These are phyloP conservation scores for Zelonia costaricensis DNA, from an alignment of 208 protist genomes.

Conservation along the genomic window DNA sequence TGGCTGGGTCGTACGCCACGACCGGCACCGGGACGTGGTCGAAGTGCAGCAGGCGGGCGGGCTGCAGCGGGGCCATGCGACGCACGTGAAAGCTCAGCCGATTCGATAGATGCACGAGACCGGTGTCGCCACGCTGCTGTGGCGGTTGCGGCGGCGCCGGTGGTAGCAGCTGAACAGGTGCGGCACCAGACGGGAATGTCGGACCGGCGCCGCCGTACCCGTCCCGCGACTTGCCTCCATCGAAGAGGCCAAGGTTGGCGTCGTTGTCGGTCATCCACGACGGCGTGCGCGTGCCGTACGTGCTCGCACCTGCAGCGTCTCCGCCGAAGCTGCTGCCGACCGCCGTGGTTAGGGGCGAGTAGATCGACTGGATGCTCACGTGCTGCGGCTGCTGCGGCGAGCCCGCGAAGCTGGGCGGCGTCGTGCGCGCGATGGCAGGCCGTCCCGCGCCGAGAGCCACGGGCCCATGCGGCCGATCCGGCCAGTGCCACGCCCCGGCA, in stretches of 20 bases:
- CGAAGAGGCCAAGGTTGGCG: background rate
- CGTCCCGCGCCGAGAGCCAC: too few species aligned
- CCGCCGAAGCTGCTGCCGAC: background rate
- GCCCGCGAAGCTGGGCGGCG: background rate
- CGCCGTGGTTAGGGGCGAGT: background rate
- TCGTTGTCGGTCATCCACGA: background rate
- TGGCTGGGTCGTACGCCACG: slow-evolving; percentile 29
- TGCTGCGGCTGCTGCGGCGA: background rate
- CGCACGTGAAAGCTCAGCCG: slow-evolving; percentile 57
- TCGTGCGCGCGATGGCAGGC: background rate
- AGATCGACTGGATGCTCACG: background rate
- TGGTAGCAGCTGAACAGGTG: background rate
- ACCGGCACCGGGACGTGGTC: slow-evolving; percentile 68
- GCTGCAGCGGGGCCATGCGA: slow-evolving; percentile 51
- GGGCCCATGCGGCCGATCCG: too few species aligned
- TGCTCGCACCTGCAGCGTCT: too few species aligned
- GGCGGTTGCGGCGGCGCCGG: background rate
- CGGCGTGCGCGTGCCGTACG: too few species aligned
- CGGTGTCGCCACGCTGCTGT: slow-evolving; percentile 23
- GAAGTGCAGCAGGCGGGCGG: slow-evolving; percentile 40
- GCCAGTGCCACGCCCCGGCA: too few species aligned
- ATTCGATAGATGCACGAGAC: slow-evolving; percentile 53
- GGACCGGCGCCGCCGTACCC: background rate
- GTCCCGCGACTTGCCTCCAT: too few species aligned
- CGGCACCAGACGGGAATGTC: too few species aligned